These are phyloP conservation scores for Grosmannia clavigera DNA, from an alignment of 2,329 filamentous ascomycete genomes.

Conservation along the genomic window DNA sequence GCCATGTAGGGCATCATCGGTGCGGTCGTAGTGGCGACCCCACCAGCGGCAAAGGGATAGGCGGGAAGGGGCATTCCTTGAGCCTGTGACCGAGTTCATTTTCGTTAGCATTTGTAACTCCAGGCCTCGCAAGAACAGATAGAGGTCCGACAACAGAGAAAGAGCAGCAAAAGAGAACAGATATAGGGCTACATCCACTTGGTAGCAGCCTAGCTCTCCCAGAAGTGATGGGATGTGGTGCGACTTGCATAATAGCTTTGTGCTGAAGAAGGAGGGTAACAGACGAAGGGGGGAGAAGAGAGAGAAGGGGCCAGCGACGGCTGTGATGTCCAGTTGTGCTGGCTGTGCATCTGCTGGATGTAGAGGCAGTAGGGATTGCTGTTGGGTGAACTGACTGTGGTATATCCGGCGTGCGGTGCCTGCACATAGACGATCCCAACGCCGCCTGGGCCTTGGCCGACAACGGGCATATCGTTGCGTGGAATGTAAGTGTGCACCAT, in stretches of 20 bases:
- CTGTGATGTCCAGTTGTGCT: not conserved
- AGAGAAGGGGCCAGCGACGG: not conserved
- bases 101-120: not conserved
- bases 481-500: slow-evolving; percentile 44
- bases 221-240: not conserved
- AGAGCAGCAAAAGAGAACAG: not conserved
- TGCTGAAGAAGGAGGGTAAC: not conserved
- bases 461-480: slow-evolving; percentile 30
- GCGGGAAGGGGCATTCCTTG: not conserved
- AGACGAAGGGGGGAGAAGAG: not conserved
- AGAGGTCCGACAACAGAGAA: not conserved
- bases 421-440: slow-evolving; percentile 8
- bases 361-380: not conserved
- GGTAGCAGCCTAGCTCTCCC: too few relatives aligned
- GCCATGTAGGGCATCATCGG: slow-evolving; percentile 9
- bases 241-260: not conserved
- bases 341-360: not conserved
- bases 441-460: slow-evolving; percentile 13
- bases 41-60: slow-evolving; percentile 4
- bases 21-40: slow-evolving; percentile 9
- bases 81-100: not conserved
- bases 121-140: not conserved
- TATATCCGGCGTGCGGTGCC: slow-evolving; percentile 1
- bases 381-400: slow-evolving; percentile 9
- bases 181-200: not conserved